Evolutionary conservation across 208 protist genomes (phyloP), one percentile per base, ranked within the genome.

Genomic region (Wallacemonas collosoma): DNA sequence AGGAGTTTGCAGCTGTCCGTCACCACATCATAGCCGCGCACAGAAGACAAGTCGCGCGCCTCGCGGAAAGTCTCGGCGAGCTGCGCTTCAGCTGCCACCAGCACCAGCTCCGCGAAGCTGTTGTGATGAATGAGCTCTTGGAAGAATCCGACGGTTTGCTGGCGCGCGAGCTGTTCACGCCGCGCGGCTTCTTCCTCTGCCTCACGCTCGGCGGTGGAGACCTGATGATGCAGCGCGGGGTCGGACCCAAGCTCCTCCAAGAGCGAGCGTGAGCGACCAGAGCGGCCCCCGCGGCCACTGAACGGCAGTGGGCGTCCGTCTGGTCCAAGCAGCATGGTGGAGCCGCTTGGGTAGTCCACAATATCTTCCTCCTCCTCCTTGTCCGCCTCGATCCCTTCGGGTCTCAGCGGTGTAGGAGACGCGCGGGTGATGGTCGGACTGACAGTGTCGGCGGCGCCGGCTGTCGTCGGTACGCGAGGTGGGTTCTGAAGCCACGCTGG

Each of bases 91-190:
- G 79, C 87, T 58, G 92, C 81, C 14, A 74, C 80, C 67, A 93
- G 79, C 56, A 78, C 83, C 39, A 95, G 76, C 75, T 92, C 88
- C 12, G 68, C 83, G 66, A 95, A 86, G 63, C 84, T 90, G 11
- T 75, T 72, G 65, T 82, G 90, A 64, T 87, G 79, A 39, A 88
- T 86, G 38, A 95, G 54, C 45, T 83, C 78, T 38, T 70, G 72
- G 51, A 95, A 93, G 63, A 89, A 90, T 6, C 68, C 74, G 0
- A 87, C 77, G 63, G 80, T 81, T 72, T 89, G 86, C 41, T 75
- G 51, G n/a, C 79, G 82, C 41, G 78, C 64, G 60, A 85, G 51
- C 45, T 74, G 68, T 48, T 91, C 85, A 1, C 73, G 75, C 4
- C 80, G 82, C 41, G 80, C 47, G 62, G 70, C 73, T 69, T 90